phyloP scores from a whole-genome alignment of 176 grass and related monocot species.

The Pharus latifolius region DNA sequence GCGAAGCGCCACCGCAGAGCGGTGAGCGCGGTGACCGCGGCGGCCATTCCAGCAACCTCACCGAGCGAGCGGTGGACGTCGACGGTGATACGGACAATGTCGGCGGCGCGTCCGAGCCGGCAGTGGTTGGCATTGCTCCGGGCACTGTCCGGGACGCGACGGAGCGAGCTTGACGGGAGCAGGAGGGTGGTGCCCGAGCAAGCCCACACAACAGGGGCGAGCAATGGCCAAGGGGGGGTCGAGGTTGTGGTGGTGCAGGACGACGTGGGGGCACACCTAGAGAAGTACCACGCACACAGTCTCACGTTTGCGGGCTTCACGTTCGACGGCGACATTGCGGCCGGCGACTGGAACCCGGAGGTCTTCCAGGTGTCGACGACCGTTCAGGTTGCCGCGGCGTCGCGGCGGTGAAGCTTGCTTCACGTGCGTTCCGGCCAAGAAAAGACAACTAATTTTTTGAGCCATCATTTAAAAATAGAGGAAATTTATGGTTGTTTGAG shows the following conservation, averaged over 20 bases:
- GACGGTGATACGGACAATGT: slow-evolving; percentile 42
- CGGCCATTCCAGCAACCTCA: not conserved
- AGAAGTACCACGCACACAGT: slow-evolving; percentile 36
- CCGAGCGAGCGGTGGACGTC: slow-evolving; percentile 24
- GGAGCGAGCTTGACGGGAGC: slow-evolving; percentile 7
- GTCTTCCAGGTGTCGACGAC: slow-evolving; percentile 41
- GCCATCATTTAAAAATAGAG: not conserved
- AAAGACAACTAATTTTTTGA: not conserved
- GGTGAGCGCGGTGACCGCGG: slow-evolving; percentile 31
- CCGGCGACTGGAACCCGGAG: slow-evolving; percentile 63
- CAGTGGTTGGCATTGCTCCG: slow-evolving; percentile 28
- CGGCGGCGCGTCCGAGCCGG: slow-evolving; percentile 23
- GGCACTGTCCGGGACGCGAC: not conserved
- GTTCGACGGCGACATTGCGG: slow-evolving; percentile 57
- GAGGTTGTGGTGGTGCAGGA: slow-evolving; percentile 10
- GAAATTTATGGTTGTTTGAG: not conserved
- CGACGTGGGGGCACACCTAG: not conserved
- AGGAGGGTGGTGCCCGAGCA: slow-evolving; percentile 13
- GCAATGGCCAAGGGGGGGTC: not conserved
- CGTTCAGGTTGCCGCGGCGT: not conserved
- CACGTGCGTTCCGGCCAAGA: not conserved
- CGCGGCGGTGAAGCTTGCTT: not conserved
- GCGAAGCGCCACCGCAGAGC: slow-evolving; percentile 40
- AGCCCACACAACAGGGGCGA: not conserved
- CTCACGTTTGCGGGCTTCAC: slow-evolving; percentile 64